These are phyloP conservation scores for Emiliania huxleyi DNA, from an alignment of 78 protist species.

Conservation along the genomic window DNA sequence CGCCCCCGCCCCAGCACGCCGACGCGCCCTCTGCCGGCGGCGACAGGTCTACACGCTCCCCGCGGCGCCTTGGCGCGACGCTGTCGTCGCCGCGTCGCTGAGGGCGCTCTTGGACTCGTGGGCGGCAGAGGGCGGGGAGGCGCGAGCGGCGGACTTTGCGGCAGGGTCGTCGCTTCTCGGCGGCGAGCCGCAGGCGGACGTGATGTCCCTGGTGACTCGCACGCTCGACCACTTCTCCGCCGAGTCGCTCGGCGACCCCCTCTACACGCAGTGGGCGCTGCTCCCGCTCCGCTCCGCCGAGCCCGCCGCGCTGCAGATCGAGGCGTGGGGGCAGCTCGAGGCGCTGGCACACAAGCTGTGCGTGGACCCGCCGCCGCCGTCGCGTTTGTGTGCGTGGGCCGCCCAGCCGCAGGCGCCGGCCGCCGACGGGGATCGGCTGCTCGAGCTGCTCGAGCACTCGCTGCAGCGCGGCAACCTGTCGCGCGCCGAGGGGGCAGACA, in stretches of 20 bases:
- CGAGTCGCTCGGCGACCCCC: neutral
- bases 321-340: neutral
- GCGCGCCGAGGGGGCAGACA: neutral
- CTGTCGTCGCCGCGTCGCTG: neutral
- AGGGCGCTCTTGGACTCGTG: neutral
- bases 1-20: too few species aligned
- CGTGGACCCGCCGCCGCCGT: neutral
- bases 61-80: neutral
- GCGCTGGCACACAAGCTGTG: neutral
- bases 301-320: neutral
- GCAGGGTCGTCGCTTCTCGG: neutral
- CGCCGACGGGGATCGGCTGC: neutral
- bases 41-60: neutral
- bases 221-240: neutral
- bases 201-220: neutral
- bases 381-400: neutral
- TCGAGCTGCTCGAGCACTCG: neutral
- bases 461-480: neutral
- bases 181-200: neutral
- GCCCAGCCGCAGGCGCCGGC: neutral
- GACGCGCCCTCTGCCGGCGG: neutral
- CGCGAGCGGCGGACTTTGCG: neutral
- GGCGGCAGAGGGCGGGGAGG: neutral
- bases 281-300: neutral
- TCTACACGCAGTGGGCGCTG: neutral